Base-by-base conservation (phyloP, 495 filamentous ascomycete species). In the Aspergillus baeticus region DNA sequence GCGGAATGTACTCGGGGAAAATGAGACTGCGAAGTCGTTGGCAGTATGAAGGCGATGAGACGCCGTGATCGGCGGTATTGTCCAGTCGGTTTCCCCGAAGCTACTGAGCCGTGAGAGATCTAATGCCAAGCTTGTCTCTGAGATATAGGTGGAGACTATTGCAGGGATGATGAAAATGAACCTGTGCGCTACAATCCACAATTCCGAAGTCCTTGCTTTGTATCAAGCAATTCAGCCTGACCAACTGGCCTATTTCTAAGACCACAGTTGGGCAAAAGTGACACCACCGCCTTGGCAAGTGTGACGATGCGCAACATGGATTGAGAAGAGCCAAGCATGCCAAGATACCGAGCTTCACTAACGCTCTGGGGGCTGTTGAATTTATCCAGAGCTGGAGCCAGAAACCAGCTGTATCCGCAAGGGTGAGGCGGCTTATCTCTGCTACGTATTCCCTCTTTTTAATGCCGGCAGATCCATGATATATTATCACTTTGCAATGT, bases 211-310 rank as follows among this genome's bases (percentile, higher is more conserved):
- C 6, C 38, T 17, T 42, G 4, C 15, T 3, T 42, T 8, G 15
- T 15, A 8, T 22, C 6, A 18, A 21, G 17, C 10, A 43, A 6
- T 1, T 17, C n/a, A 11, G 35, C 20, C 38, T 42, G 38, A 17
- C 38, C 14, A 42, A 15, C n/a, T n/a, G 36, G 14, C 6, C 3
- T 18, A 41, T 20, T 5, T n/a, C n/a, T 39, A n/a, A 17, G 17
- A 20, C 20, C 7, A 31, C 17, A n/a, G 22, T 15, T 26, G 8
- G 1, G 15, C 17, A 18, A 49, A 3, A n/a, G 7, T 51, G 13
- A 36, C 31, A 46, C 33, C 35, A 57, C 48, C 33, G 55, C 55
- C 59, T 64, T 62, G 59, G 55, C 55, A 54, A 55, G 8, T 29
- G 13, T 41, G 48, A 39, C 10, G 48, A 41, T 36, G 43, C 1